These are phyloP conservation scores for Termitomyces sp. DNA, from an alignment of 768 basidiomycete species.

Conservation along the genomic window DNA sequence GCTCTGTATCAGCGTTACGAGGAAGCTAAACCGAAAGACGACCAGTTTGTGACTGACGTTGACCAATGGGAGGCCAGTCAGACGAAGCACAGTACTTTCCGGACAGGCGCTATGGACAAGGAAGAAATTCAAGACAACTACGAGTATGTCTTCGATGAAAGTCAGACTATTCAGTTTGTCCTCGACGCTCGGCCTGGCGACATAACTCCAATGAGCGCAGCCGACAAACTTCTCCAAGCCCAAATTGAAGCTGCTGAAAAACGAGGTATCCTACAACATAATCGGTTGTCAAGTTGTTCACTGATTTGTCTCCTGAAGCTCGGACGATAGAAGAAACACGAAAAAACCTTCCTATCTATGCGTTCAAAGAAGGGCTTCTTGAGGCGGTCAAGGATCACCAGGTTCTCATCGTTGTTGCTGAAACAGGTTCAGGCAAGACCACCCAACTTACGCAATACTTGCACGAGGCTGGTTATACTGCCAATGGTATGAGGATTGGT, in stretches of 20 bases:
- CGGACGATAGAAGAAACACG: slow-evolving; percentile 90
- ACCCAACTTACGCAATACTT: slow-evolving; percentile 98
- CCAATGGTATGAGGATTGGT: slow-evolving; percentile 81
- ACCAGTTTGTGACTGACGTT: slow-evolving; percentile 93
- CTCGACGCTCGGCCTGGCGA: slow-evolving; percentile 75
- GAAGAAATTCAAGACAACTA: slow-evolving; percentile 77
- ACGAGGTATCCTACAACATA: slow-evolving; percentile 54
- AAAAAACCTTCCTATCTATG: slow-evolving; percentile 89
- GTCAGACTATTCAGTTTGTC: slow-evolving; percentile 93
- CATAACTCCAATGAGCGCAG: slow-evolving; percentile 62
- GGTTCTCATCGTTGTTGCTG: slow-evolving; percentile 95
- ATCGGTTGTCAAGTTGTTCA: neutral
- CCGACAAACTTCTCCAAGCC: slow-evolving; percentile 77
- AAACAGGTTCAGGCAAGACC: slow-evolving; percentile 98
- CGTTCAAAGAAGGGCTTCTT: slow-evolving; percentile 83
- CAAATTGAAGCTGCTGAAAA: slow-evolving; percentile 92
- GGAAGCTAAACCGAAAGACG: slow-evolving; percentile 86
- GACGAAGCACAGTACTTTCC: slow-evolving; percentile 84
- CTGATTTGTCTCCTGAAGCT: slow-evolving; percentile 37
- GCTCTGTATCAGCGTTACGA: slow-evolving; percentile 93
- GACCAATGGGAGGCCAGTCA: slow-evolving; percentile 98
- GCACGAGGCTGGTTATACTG: slow-evolving; percentile 94
- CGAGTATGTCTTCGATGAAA: slow-evolving; percentile 98
- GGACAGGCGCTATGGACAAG: slow-evolving; percentile 90
- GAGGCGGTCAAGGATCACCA: slow-evolving; percentile 88